phyloP scores from a whole-genome alignment of 192 early-diverging fungal genomes.

The Coemansia biformis region DNA sequence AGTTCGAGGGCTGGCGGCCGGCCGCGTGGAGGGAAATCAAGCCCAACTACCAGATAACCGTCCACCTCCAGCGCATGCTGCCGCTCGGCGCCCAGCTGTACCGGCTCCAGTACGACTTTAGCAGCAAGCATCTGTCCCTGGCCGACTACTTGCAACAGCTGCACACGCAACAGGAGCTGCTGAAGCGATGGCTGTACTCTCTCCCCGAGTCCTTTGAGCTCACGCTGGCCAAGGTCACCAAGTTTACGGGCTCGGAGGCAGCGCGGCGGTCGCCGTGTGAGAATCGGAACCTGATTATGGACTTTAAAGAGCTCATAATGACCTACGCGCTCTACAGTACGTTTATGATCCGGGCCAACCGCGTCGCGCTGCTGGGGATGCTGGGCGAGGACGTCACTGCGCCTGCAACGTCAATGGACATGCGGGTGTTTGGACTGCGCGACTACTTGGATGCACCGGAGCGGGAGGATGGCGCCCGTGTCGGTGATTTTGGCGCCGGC shows the following conservation, averaged over 20 bases:
- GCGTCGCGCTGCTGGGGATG: slow-evolving; percentile 41
- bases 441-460: slow-evolving; percentile 38
- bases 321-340: slow-evolving; percentile 39
- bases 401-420: slow-evolving; percentile 43
- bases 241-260: slow-evolving; percentile 7
- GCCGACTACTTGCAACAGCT: slow-evolving; percentile 24
- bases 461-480: slow-evolving; percentile 4
- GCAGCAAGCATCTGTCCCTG: slow-evolving; percentile 16
- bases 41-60: slow-evolving; percentile 41
- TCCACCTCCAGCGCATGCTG: slow-evolving; percentile 39
- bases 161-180: slow-evolving; percentile 33
- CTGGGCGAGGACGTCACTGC: slow-evolving; percentile 17
- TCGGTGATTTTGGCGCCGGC: slow-evolving; percentile 2
- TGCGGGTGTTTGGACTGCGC: slow-evolving; percentile 37
- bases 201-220: slow-evolving; percentile 44
- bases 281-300: slow-evolving; percentile 32
- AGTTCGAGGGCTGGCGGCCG: slow-evolving; percentile 41
- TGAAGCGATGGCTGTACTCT: slow-evolving; percentile 46
- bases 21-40: slow-evolving; percentile 32
- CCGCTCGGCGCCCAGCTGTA: slow-evolving; percentile 39
- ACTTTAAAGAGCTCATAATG: slow-evolving; percentile 50
- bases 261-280: slow-evolving; percentile 6
- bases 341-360: slow-evolving; percentile 42
- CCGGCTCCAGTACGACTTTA: slow-evolving; percentile 25
- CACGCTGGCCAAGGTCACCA: slow-evolving; percentile 28